Conservation (phyloP, 495 filamentous ascomycete species). For the Penicillium longicatenatum region DNA sequence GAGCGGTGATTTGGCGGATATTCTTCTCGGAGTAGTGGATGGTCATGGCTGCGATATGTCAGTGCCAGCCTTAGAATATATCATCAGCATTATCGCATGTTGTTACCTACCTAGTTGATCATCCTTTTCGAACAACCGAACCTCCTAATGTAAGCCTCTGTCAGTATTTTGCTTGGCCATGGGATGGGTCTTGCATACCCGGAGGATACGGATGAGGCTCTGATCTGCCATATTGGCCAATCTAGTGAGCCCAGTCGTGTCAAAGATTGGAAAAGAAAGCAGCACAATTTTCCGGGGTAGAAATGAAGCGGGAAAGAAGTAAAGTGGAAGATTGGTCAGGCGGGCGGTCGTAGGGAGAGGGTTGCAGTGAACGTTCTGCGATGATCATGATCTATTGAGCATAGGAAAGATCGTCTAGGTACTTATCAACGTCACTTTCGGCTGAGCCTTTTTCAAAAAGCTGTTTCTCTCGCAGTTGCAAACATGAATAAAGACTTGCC, state of each 20-base stretch:
- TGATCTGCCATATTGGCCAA: background rate
- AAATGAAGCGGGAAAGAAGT: background rate
- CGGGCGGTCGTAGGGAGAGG: too few relatives aligned
- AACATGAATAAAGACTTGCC: too few relatives aligned
- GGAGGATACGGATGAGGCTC: background rate
- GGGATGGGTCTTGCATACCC: background rate
- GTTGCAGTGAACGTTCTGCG: too few relatives aligned
- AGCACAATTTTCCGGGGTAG: too few relatives aligned
- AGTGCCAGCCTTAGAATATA: background rate
- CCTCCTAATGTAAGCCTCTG: constrained; percentile 11
- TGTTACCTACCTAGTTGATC: constrained; percentile 19
- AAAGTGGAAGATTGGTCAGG: background rate
- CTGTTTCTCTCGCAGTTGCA: too few relatives aligned
- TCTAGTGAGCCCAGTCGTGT: background rate
- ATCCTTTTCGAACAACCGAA: constrained; percentile 17
- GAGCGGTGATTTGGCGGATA: constrained; percentile 81
- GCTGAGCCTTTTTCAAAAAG: too few relatives aligned
- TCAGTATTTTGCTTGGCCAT: background rate
- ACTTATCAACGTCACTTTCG: too few relatives aligned
- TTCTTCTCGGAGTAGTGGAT: constrained; percentile 85
- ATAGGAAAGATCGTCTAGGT: too few relatives aligned
- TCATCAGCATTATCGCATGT: background rate
- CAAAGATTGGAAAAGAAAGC: background rate
- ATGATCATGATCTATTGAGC: too few relatives aligned
- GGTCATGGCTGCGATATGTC: constrained; percentile 16